These are phyloP conservation scores for Coniella vitis DNA, from an alignment of 2,329 filamentous ascomycete genomes.

Conservation along the genomic window DNA sequence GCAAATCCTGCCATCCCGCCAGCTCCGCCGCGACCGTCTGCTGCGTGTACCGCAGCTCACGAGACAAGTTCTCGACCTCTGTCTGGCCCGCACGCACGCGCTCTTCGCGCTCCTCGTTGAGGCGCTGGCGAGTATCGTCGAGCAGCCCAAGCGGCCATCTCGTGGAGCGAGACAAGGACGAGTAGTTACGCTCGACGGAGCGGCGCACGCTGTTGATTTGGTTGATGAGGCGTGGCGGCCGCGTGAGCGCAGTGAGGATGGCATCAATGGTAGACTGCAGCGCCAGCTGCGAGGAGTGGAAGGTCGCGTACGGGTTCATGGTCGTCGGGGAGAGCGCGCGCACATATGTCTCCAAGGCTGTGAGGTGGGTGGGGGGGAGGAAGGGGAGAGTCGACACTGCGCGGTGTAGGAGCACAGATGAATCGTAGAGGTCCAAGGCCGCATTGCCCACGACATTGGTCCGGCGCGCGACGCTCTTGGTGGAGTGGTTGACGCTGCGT, in stretches of 20 bases:
- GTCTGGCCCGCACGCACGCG: conserved; percentile 63
- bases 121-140: conserved; percentile 77
- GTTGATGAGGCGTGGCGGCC: conserved; percentile 70
- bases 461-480: conserved; percentile 73
- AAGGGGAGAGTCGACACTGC: conserved; percentile 53
- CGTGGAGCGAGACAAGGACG: conserved; percentile 65
- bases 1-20: conserved; percentile 88
- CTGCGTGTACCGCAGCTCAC: conserved; percentile 84
- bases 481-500: conserved; percentile 74
- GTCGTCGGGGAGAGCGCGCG: conserved; percentile 59
- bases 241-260: conserved; percentile 69
- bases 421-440: conserved; percentile 61
- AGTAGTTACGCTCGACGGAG: conserved; percentile 70
- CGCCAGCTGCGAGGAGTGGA: conserved; percentile 71
- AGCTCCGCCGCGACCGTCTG: conserved; percentile 87
- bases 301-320: conserved; percentile 63
- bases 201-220: conserved; percentile 70
- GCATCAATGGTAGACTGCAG: conserved; percentile 81
- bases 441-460: conserved; percentile 67
- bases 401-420: conserved; percentile 48
- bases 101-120: conserved; percentile 78
- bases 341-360: conserved; percentile 67
- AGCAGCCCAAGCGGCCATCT: conserved; percentile 76
- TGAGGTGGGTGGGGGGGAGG: conserved; percentile 60
- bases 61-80: conserved; percentile 68